phyloP scores from a whole-genome alignment of 2,329 filamentous ascomycete species.

The Aureobasidium sp. region DNA sequence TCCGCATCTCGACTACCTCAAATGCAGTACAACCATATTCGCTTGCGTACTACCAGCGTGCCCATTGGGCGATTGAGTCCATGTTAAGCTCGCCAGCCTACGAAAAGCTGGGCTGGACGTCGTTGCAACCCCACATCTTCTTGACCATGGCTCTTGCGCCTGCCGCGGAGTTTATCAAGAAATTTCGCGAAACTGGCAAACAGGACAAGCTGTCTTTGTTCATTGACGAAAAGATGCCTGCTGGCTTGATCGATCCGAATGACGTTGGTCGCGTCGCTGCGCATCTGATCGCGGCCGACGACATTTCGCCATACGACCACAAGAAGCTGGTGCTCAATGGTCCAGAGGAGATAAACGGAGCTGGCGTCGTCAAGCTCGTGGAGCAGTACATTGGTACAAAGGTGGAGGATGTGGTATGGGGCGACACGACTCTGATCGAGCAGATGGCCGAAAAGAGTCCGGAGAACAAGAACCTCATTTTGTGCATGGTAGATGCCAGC shows the following conservation, averaged over 20 bases:
- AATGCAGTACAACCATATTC: background rate
- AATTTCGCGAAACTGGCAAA: background rate
- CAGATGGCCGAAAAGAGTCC: background rate
- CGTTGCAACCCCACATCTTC: background rate
- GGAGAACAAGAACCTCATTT: background rate
- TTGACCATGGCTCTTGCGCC: background rate
- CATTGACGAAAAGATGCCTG: background rate
- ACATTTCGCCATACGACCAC: background rate
- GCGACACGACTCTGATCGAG: background rate
- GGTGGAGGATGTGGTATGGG: background rate
- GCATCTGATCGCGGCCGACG: background rate
- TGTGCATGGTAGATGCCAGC: background rate
- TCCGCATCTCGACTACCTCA: background rate
- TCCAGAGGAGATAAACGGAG: background rate
- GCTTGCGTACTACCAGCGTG: background rate
- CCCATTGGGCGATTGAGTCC: background rate
- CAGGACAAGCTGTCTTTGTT: background rate
- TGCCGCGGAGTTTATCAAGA: background rate
- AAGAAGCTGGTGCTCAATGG: background rate
- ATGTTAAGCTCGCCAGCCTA: background rate
- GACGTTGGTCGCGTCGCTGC: background rate
- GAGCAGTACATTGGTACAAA: background rate
- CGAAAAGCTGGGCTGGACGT: background rate
- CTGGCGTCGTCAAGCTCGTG: background rate
- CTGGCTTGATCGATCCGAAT: background rate